Base-by-base conservation (phyloP, 805 yeast species). In the Candida coleopterorum region DNA sequence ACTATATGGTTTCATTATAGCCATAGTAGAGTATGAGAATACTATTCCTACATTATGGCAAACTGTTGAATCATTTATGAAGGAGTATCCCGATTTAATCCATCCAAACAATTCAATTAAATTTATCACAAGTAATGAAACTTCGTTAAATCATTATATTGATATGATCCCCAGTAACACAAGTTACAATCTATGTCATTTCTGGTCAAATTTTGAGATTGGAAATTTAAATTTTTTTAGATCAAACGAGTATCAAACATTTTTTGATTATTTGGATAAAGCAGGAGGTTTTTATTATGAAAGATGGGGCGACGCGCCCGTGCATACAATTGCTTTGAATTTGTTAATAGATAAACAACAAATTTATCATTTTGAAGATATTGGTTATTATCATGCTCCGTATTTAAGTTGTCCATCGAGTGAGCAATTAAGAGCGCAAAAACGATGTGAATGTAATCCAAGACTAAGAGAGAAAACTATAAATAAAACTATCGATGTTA, bases 161-260 rank as follows among this genome's bases (percentile, higher is more conserved):
- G 43, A 46, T 4, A 21, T 49, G 8, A 32, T 46, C 2, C 31
- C 48, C 4, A 41, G 54, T 5, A 65, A 64, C 29, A 49, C 56
- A 5, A 41, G 50, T 12, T 77, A 70, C 55, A 77, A 75, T 49
- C 55, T 74, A 55, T 76, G 82, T 49, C 84, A 77, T 52, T 77
- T 76, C 50, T 77, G 83, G 83, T 73, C 81, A 17, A 77, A 77
- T 50, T 77, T 77, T 46, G 84, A 77, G 47, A 66, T 77, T 29
- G 78, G 65, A 2, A 72, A 72, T 48, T 51, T 77, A 40, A 60
- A 72, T 41, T 75, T 75, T 45, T 69, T 68, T 50, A 52, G 79
- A 35, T 57, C 74, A 16, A 56, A 63, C 34, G 66, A 68, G 1
- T 77, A 76, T 49, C 49, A 56, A 24, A 53, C 60, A 8, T 70